Evolutionary conservation across 176 grass and related monocot species (phyloP), one percentile per base, ranked within the genome.

Genomic region (Juncus inflexus): DNA sequence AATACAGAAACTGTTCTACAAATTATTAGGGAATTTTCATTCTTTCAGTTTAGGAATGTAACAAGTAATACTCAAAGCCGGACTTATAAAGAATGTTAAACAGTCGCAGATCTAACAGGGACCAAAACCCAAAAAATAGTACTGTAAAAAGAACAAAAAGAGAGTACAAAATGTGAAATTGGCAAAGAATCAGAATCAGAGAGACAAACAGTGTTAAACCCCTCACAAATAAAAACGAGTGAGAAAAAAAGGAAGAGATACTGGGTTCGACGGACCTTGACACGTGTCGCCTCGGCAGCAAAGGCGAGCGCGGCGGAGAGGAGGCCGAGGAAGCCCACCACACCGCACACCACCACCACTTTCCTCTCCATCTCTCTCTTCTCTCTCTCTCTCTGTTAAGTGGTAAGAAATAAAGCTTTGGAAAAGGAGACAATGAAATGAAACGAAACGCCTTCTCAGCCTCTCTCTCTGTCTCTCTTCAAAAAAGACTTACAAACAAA

Each of bases 291-390:
- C 61, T 99, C 88, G 9, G 94, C 94, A 37, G 88, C 94, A 67
- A 99, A 99, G 10, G 83, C 94, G 9, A 92, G 88, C n/a, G 83
- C 83, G 41, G 88, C 88, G 36, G 94, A 90, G 61, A 99, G 77
- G 52, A 92, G 64, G 65, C 94, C 94, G 38, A 99, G 88, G 70
- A 99, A 84, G 1, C 88, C 83, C 37, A 82, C 88, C 5, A 79
- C 77, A 5, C 55, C 64, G 75, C 94, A 90, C 55, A 90, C 86
- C 62, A 55, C 51, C 50, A 84, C 45, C 13, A 78, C 85, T 43
- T 90, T 99, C 53, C 77, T 83, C 83, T 99, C 94, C 94, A 92
- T 92, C 70, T 7, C 40, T 42, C 15, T 15, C 53, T 50, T 61
- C 54, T 60, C 41, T 38, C 13, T 11, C 11, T 41, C 35, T 12